A percentile compares a stretch with the other conserved stretches of the same genome.
Conservation (phyloP, 2,329 filamentous ascomycete genomes). For the Cadophora sp. region DNA sequence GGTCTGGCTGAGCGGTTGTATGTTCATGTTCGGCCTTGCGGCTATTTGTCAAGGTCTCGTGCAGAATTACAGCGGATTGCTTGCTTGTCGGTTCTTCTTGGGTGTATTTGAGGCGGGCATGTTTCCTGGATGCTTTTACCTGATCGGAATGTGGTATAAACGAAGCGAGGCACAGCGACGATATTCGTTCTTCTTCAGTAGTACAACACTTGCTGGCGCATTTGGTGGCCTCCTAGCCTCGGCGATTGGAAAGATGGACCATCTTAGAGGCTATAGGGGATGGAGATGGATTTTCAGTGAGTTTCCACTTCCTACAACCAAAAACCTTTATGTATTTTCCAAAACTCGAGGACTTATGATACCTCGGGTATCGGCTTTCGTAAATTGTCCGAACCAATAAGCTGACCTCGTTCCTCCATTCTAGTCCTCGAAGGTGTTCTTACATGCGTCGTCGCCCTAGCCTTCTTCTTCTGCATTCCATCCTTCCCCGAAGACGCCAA, state of each 20-base stretch:
- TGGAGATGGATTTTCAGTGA: constrained; percentile 65
- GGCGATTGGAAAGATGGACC: constrained; percentile 89
- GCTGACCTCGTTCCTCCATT: not conserved
- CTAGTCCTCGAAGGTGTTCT: constrained; percentile 70
- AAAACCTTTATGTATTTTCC: not conserved
- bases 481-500: constrained; percentile 77
- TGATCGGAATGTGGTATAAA: constrained; percentile 90
- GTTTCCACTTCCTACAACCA: not conserved
- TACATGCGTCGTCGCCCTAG: constrained; percentile 65
- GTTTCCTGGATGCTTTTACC: constrained; percentile 76
- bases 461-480: constrained; percentile 74
- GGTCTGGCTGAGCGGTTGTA: constrained; percentile 79
- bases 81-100: constrained; percentile 85
- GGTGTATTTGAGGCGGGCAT: constrained; percentile 79
- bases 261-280: constrained; percentile 68
- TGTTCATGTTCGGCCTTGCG: constrained; percentile 66
- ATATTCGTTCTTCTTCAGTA: constrained; percentile 93
- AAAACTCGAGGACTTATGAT: too few species aligned
- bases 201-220: constrained; percentile 78
- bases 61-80: constrained; percentile 77
- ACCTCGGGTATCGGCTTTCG: not conserved
- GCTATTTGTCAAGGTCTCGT: constrained; percentile 46
- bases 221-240: constrained; percentile 87
- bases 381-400: not conserved
- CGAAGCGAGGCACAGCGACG: constrained; percentile 87